These are phyloP conservation scores for Cryphonectria japonica DNA, from an alignment of 2,329 filamentous ascomycete genomes.

Conservation along the genomic window DNA sequence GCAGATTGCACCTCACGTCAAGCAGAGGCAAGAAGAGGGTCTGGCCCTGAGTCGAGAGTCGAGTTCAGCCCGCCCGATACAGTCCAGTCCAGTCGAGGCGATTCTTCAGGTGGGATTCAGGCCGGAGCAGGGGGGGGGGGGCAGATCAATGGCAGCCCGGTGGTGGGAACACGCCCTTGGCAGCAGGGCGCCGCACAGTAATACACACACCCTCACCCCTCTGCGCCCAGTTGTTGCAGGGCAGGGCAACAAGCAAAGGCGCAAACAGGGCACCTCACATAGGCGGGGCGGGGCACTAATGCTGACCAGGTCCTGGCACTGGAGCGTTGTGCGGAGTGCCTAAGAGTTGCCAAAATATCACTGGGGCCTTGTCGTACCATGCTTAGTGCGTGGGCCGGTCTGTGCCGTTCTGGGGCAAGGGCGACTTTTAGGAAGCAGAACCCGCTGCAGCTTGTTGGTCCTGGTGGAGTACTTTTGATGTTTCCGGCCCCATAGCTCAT, in stretches of 20 bases:
- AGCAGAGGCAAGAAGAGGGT: neutral
- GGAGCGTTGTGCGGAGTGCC: neutral
- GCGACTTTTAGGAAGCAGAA: neutral
- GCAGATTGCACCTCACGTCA: slow-evolving; percentile 5
- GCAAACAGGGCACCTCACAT: slow-evolving; percentile 2
- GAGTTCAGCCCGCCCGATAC: neutral
- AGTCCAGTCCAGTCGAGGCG: neutral
- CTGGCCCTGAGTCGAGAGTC: slow-evolving; percentile 4
- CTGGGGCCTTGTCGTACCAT: neutral
- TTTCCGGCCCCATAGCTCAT: slow-evolving; percentile 5
- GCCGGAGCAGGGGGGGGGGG: neutral
- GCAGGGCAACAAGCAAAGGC: neutral
- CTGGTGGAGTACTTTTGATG: slow-evolving; percentile 1
- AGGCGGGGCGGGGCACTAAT: slow-evolving; percentile 3
- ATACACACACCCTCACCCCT: neutral
- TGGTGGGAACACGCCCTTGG: neutral
- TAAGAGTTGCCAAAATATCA: neutral
- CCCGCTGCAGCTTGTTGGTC: slow-evolving; percentile 8
- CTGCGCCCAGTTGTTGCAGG: neutral
- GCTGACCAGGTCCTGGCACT: slow-evolving; percentile 3
- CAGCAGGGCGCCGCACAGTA: neutral
- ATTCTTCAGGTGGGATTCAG: slow-evolving; percentile 7
- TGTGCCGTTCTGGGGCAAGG: slow-evolving; percentile 7
- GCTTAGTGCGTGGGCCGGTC: neutral
- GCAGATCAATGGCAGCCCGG: neutral